Evolutionary conservation across 192 early-diverging fungal genomes (phyloP).

Genomic region (Coemansia sp.): DNA sequence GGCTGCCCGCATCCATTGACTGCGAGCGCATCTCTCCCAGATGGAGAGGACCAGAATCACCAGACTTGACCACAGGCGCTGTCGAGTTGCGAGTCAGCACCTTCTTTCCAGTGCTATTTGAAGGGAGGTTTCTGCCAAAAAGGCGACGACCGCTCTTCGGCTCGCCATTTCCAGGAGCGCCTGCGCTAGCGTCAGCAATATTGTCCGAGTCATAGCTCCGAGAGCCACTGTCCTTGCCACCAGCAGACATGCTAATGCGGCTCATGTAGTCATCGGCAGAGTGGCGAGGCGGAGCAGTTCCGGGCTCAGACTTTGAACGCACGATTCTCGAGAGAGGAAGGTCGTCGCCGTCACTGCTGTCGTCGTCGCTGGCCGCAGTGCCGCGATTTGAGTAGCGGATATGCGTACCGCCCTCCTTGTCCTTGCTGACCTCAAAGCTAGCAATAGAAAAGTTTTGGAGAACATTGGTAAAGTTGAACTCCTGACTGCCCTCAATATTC

Average conservation of each 20-base stretch:
- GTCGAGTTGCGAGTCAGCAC: constrained; percentile 5
- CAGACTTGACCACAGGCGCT: not conserved
- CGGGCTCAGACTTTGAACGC: constrained; percentile 42
- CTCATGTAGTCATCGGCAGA: constrained; percentile 9
- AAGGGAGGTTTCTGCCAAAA: constrained; percentile 9
- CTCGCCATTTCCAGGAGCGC: not conserved
- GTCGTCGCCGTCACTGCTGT: constrained; percentile 38
- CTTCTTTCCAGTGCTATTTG: not conserved
- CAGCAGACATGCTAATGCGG: not conserved
- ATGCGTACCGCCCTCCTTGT: constrained; percentile 21
- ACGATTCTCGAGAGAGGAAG: constrained; percentile 35
- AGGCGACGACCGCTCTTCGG: constrained; percentile 5
- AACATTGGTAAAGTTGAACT: constrained; percentile 24
- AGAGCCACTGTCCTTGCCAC: not conserved
- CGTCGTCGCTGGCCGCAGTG: constrained; percentile 2
- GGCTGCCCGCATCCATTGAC: constrained; percentile 20
- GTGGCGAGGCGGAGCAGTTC: constrained; percentile 5
- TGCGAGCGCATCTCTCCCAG: constrained; percentile 14
- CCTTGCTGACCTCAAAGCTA: constrained; percentile 26
- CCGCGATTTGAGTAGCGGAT: constrained; percentile 26
- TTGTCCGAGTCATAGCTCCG: constrained; percentile 11
- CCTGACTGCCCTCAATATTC: constrained; percentile 5
- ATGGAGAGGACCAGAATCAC: not conserved
- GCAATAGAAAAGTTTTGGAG: constrained; percentile 35
- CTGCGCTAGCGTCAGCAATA: not conserved